Base-by-base conservation (phyloP, 2,329 filamentous ascomycete genomes). In the Cadophora sp. region DNA sequence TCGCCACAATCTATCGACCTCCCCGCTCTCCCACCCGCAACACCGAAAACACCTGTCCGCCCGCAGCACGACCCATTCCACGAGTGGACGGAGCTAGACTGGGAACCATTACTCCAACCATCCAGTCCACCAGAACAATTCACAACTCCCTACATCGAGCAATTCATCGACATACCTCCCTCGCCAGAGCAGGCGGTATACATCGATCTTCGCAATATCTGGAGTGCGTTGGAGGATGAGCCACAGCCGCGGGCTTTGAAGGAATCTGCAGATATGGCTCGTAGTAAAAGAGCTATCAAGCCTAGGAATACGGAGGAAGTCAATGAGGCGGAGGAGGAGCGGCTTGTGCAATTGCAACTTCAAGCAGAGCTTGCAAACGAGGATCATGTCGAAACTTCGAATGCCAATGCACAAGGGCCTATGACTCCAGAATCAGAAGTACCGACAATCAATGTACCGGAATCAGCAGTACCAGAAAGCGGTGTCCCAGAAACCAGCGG, bases 401-500 rank as follows among this genome's bases (percentile, higher is more conserved):
- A 29, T 31, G 14, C 53, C 11, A 37, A 60, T 43, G 34, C 7
- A 2, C 19, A 59, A 19, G 56, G 56, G 27, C 31, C 56, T 2
- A 59, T 40, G 56, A 27, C 56, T 59, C 56, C 56, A 59, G 56
- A 59, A 43, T 40, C 56, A 3, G 48, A 64, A 9, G 14, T 12
- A 2, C n/a, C 27, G 19, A 50, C 43, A 12, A 37, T 11, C 14
- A n/a, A n/a, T n/a, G n/a, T n/a, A n/a, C n/a, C n/a, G n/a, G n/a
- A n/a, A n/a, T 40, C 56, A 3, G 48, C 55, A 9, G 14, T 12
- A 2, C n/a, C 27, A 26, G 61, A 55, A 12, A 37, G 19, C 14
- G n/a, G n/a, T n/a, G n/a, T n/a, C 1, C n/a, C 27, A 26, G 61
- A 55, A 12, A 37, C 11, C 14, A 55, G 19, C 22, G 51, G 51